phyloP scores from a whole-genome alignment of 2,329 filamentous ascomycete species.

The Aphanocladium album region DNA sequence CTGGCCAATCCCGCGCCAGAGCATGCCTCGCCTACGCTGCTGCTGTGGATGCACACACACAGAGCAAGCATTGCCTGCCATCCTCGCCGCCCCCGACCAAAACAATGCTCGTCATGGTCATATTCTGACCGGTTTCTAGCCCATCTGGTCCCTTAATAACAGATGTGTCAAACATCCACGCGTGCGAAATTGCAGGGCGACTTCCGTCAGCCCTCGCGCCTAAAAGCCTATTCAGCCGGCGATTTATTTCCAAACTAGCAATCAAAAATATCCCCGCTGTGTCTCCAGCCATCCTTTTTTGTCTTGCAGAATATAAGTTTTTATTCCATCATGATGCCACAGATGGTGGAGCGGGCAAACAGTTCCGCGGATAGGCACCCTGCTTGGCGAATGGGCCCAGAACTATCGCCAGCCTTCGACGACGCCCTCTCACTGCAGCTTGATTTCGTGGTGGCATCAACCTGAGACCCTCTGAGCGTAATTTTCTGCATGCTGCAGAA shows the following conservation, averaged over 20 bases:
- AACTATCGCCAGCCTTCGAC: not conserved
- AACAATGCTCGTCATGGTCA: not conserved
- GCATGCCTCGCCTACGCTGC: conserved; percentile 7
- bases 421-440: not conserved
- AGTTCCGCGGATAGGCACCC: not conserved
- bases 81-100: not conserved
- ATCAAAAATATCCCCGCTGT: not conserved
- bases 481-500: not conserved
- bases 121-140: not conserved
- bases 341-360: not conserved
- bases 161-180: not conserved
- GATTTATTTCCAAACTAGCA: not conserved
- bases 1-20: not conserved
- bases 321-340: not conserved
- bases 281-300: not conserved
- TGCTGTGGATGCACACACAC: not conserved
- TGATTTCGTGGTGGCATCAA: not conserved
- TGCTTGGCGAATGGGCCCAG: no score
- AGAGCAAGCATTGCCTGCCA: not conserved
- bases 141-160: not conserved
- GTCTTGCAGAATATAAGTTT: not conserved
- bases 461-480: not conserved
- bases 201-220: not conserved
- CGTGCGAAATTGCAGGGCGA: not conserved
- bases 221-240: not conserved